phyloP scores from a whole-genome alignment of 345 rosid species.

The Citrus medica region DNA sequence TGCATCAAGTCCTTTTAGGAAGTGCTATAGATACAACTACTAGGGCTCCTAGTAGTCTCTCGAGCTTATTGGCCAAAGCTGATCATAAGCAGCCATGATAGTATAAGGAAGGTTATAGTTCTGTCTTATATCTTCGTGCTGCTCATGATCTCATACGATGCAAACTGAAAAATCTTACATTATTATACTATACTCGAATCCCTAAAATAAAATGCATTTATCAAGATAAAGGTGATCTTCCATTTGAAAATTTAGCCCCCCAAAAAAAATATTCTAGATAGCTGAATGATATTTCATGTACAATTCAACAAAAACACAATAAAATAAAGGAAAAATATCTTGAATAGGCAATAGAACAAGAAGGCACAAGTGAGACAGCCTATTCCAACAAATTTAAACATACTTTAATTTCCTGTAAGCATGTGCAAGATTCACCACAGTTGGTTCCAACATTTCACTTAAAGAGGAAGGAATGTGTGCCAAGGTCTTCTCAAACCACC shows the following conservation, averaged over 20 bases:
- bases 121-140: not conserved
- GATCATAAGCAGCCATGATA: not conserved
- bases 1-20: not conserved
- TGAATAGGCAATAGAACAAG: not conserved
- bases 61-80: not conserved
- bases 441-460: constrained; percentile 88
- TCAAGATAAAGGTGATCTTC: not conserved
- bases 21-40: not conserved
- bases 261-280: not conserved
- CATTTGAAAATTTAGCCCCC: not conserved
- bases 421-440: constrained; percentile 88
- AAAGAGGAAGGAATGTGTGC: constrained; percentile 62
- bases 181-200: not conserved
- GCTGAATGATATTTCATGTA: not conserved
- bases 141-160: not conserved
- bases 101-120: not conserved
- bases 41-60: not conserved
- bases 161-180: too few relatives aligned
- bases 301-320: not conserved
- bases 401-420: constrained; percentile 86
- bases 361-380: constrained; percentile 8
- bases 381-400: constrained; percentile 6
- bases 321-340: not conserved
- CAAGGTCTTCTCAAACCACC: constrained; percentile 93
- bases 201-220: not conserved